phyloP scores from a whole-genome alignment of 2,329 filamentous ascomycete species.

The Aureobasidium sp. region DNA sequence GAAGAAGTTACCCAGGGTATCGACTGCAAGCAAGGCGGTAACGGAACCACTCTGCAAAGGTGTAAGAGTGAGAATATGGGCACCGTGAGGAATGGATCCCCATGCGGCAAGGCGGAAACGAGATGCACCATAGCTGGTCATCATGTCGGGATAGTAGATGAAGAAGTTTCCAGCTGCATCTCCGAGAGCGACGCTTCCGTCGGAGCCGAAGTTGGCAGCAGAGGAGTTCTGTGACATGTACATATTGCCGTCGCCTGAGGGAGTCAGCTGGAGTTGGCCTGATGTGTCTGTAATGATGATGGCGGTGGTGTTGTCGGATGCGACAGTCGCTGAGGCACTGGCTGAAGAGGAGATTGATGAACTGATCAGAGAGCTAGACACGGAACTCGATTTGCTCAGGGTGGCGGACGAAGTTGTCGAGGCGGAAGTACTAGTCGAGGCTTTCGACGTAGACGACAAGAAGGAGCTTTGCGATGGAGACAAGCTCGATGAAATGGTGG shows the following conservation, averaged over 20 bases:
- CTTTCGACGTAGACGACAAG: not conserved
- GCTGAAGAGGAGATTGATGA: not conserved
- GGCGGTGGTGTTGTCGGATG: not conserved
- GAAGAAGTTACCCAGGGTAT: slow-evolving; percentile 15
- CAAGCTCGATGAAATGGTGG: not conserved
- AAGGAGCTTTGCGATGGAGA: not conserved
- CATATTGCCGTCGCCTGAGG: not conserved
- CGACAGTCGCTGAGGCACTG: not conserved
- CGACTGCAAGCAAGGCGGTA: slow-evolving; percentile 14
- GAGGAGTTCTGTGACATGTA: slow-evolving; percentile 10
- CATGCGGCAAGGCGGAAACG: slow-evolving; percentile 17
- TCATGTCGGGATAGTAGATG: slow-evolving; percentile 15
- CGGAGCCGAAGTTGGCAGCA: not conserved
- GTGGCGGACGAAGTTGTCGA: not conserved
- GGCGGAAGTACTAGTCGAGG: not conserved
- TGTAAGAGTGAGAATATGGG: slow-evolving; percentile 13
- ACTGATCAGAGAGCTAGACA: not conserved
- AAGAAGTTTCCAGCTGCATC: not conserved
- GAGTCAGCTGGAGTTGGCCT: not conserved
- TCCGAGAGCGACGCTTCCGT: not conserved
- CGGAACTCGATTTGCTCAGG: not conserved
- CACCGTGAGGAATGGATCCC: slow-evolving; percentile 15
- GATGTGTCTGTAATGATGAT: slow-evolving; percentile 13
- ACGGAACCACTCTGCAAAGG: not conserved
- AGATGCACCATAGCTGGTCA: slow-evolving; percentile 14